Evolutionary conservation across 495 filamentous ascomycete genomes (phyloP), one percentile per base, ranked within the genome.

Genomic region (Rhypophila decipiens): DNA sequence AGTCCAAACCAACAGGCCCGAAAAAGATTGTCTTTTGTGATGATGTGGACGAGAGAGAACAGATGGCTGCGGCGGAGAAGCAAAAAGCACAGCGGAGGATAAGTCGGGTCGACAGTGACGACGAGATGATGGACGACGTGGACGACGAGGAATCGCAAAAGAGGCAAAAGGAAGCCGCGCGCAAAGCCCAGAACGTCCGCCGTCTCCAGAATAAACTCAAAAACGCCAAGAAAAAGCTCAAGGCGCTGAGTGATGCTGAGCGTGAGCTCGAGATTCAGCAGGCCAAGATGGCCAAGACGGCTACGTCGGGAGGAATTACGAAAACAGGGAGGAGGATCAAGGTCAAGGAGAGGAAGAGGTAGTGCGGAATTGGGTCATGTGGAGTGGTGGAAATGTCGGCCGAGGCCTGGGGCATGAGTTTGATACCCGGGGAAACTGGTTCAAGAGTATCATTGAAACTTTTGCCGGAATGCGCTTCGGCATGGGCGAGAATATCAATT

Each of bases 311-410:
- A 35, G 88, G 89, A 9, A 72, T 84, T 44, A 93, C 87, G 52
- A 93, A 90, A 68, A 65, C 78, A 23, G 88, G 90, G 12, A 73
- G 85, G 60, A 90, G 85, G 67, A 90, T 85, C 68, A 94, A 93
- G 72, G 73, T 89, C 17, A 69, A 82, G 42, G 85, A 88, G 71
- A 74, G 90, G 55, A 95, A 94, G 75, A 77, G 79, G 58, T 94
- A 69, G 75, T 50, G 17, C n/a, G 23, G 21, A 36, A 31, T n/a
- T 18, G 18, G 15, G 20, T 4, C 5, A 12, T 44, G n/a, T n/a
- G n/a, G n/a, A n/a, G n/a, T n/a, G n/a, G n/a, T n/a, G n/a, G n/a
- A n/a, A n/a, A n/a, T n/a, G n/a, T n/a, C n/a, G n/a, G n/a, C n/a
- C n/a, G n/a, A n/a, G n/a, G n/a, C n/a, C n/a, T n/a, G n/a, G n/a